Evolutionary conservation across 495 filamentous ascomycete genomes (phyloP).

Genomic region (Aspergillus saccharolyticus): DNA sequence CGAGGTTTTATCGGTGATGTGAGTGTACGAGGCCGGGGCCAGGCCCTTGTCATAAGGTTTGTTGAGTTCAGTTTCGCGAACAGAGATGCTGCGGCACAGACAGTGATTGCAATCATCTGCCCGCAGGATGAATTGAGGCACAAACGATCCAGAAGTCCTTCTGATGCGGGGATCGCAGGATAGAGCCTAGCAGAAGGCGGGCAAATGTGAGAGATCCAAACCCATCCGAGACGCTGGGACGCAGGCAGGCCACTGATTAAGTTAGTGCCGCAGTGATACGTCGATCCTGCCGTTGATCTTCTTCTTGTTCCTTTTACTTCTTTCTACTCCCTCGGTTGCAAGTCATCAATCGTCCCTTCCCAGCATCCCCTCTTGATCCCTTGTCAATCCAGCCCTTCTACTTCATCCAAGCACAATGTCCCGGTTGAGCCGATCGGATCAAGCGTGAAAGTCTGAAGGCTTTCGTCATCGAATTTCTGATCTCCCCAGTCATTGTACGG

Average conservation of each 20-base stretch:
- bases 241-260: conserved; percentile 9
- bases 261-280: not conserved
- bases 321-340: not conserved
- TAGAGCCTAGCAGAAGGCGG: not conserved
- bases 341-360: not conserved
- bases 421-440: not conserved
- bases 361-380: not conserved
- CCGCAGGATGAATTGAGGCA: not conserved
- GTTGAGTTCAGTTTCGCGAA: no score
- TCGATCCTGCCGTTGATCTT: conserved; percentile 9
- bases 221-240: conserved; percentile 7
- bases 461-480: not conserved
- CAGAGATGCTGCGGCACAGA: not conserved
- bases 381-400: not conserved
- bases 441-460: not conserved
- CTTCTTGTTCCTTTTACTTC: no score
- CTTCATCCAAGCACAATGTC: not conserved
- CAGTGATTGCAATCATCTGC: not conserved
- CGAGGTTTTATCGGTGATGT: not conserved
- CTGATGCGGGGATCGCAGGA: not conserved
- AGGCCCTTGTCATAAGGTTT: no score
- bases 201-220: conserved; percentile 21
- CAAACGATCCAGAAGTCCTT: not conserved
- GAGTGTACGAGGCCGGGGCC: no score
- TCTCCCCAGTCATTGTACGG: not conserved